A percentile compares a stretch with the other conserved stretches of the same genome.
These are phyloP conservation scores for Prunus salicina DNA, from an alignment of 306 rosid genomes.

Conservation along the genomic window DNA sequence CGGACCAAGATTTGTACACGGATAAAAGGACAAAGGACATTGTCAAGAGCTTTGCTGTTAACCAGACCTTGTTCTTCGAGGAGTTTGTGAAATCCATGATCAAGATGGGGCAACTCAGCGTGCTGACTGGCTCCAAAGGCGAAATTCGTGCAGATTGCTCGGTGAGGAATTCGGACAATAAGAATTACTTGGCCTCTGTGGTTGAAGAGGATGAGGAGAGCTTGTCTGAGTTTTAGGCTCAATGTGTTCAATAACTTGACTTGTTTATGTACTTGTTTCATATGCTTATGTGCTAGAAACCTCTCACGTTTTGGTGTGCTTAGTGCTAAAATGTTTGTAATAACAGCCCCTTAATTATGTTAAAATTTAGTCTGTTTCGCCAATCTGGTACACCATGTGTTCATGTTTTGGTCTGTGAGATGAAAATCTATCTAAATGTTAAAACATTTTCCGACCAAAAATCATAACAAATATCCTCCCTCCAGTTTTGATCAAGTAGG, in stretches of 20 bases:
- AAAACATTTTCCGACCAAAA: no score
- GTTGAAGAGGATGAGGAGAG: slow-evolving; percentile 34
- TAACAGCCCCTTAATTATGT: not conserved
- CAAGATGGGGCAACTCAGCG: slow-evolving; percentile 59
- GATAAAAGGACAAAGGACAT: slow-evolving; percentile 38
- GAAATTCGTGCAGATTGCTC: slow-evolving; percentile 57
- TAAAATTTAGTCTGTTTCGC: no score
- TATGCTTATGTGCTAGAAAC: not conserved
- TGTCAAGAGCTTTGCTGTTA: slow-evolving; percentile 39
- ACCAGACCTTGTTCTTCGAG: slow-evolving; percentile 49
- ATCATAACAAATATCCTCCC: not conserved
- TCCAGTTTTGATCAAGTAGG: no score
- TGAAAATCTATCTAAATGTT: no score
- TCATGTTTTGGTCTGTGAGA: no score
- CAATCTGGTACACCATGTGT: no score
- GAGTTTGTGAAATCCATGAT: slow-evolving; percentile 42
- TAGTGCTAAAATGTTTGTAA: not conserved
- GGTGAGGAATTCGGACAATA: slow-evolving; percentile 31
- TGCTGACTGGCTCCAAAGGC: slow-evolving; percentile 45
- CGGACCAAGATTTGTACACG: slow-evolving; percentile 48
- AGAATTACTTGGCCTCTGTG: slow-evolving; percentile 1
- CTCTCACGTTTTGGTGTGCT: not conserved
- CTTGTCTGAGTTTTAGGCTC: slow-evolving; percentile 19
- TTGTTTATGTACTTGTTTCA: not conserved
- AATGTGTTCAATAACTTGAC: not conserved